Evolutionary conservation across 352 stramenopile genomes (phyloP).

Genomic region (Phytophthora pisi): DNA sequence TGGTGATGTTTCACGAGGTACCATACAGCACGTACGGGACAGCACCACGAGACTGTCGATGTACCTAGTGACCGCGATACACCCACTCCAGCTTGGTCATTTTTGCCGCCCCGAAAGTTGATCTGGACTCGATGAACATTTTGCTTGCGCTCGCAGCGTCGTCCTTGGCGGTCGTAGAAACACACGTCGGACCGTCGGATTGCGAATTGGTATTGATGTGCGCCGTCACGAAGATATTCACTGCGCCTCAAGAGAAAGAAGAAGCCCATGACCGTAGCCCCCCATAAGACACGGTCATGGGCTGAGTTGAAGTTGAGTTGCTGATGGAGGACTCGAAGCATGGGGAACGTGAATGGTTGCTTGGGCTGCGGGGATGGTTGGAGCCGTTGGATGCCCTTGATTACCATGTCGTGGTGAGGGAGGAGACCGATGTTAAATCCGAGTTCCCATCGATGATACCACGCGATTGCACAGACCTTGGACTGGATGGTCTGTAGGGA

Average conservation of each 20-base stretch:
- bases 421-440: conserved; percentile 29
- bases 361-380: conserved; percentile 11
- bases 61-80: too few relatives aligned
- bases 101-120: too few relatives aligned
- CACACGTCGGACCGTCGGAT: too few relatives aligned
- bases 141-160: too few relatives aligned
- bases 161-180: too few relatives aligned
- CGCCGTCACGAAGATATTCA: conserved; percentile 18
- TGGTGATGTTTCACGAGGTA: too few relatives aligned
- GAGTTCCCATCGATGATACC: conserved; percentile 27
- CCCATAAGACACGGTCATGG: conserved; percentile 42
- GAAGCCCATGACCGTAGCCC: conserved; percentile 34
- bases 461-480: conserved; percentile 34
- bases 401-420: conserved; percentile 24
- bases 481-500: conserved; percentile 33
- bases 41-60: too few relatives aligned
- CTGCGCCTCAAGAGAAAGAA: conserved; percentile 24
- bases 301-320: conserved; percentile 21
- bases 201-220: not conserved
- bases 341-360: conserved; percentile 22
- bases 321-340: conserved; percentile 18
- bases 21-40: too few relatives aligned
- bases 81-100: too few relatives aligned
- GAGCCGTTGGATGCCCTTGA: conserved; percentile 30
- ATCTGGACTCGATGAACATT: too few relatives aligned